Evolutionary conservation across 2,329 filamentous ascomycete species (phyloP).

Genomic region (Alternaria gansuensis): DNA sequence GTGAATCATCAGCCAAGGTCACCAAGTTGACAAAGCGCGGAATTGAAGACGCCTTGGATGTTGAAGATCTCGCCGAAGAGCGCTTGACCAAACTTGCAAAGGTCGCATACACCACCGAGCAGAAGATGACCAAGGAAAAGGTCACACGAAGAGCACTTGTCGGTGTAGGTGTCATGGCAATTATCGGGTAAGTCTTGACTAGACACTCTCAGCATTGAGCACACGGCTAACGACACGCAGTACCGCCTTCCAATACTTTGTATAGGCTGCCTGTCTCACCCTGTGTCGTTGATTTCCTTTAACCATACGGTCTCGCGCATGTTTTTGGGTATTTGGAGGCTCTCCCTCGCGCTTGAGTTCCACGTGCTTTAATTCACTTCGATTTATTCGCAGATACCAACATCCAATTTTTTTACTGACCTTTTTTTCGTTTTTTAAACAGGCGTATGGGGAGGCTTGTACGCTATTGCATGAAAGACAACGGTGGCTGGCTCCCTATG

Average conservation of each 20-base stretch:
- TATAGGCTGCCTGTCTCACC: constrained; percentile 13
- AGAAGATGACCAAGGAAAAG: constrained; percentile 83
- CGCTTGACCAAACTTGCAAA: constrained; percentile 76
- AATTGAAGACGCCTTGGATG: constrained; percentile 68
- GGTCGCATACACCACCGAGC: constrained; percentile 65
- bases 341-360: constrained; percentile 8
- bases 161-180: constrained; percentile 85
- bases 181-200: constrained; percentile 78
- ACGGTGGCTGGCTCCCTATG: constrained; percentile 19
- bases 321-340: constrained; percentile 21
- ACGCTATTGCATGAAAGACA: constrained; percentile 16
- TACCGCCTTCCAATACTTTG: constrained; percentile 45
- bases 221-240: constrained; percentile 33
- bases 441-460: constrained; percentile 25
- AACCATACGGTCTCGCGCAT: constrained; percentile 15
- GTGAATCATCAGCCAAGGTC: constrained; percentile 32
- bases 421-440: constrained; percentile 1
- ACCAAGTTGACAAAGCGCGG: constrained; percentile 50
- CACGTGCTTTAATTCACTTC: constrained; percentile 14
- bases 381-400: constrained; percentile 30
- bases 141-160: constrained; percentile 86
- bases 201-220: neutral
- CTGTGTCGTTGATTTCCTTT: neutral
- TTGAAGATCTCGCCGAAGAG: constrained; percentile 58
- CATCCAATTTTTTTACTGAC: constrained; percentile 18